phyloP scores from a whole-genome alignment of 2,329 filamentous ascomycete species.

The Pseudocercospora vitis region DNA sequence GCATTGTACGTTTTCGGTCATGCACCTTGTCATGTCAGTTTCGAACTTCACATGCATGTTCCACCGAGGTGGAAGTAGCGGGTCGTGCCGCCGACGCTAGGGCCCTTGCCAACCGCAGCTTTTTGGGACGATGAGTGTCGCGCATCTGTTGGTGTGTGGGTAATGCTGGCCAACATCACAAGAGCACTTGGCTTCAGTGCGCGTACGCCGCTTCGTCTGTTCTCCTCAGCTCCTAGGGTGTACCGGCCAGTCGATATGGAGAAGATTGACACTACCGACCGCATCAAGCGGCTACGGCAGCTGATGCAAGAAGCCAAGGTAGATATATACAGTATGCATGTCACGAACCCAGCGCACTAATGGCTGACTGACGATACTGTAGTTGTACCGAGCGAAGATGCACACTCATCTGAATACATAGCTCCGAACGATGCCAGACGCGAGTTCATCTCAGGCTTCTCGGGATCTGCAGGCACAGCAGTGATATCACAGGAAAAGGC shows the following conservation, averaged over 20 bases:
- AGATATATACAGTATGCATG: slow-evolving; percentile 78
- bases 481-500: slow-evolving; percentile 85
- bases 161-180: slow-evolving; percentile 18
- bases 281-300: slow-evolving; percentile 72
- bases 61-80: too few species aligned
- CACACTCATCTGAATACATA: slow-evolving; percentile 97
- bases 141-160: too few species aligned
- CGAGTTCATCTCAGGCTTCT: slow-evolving; percentile 90
- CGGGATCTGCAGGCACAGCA: slow-evolving; percentile 89
- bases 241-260: slow-evolving; percentile 61
- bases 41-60: too few species aligned
- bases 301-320: slow-evolving; percentile 86
- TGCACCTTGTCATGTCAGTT: too few species aligned
- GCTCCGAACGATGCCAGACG: slow-evolving; percentile 90
- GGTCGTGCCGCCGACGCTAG: too few species aligned
- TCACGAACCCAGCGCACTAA: slow-evolving; percentile 21
- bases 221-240: slow-evolving; percentile 25
- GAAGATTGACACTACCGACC: slow-evolving; percentile 73
- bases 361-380: slow-evolving; percentile 41
- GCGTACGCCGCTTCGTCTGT: slow-evolving; percentile 18
- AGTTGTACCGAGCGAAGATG: slow-evolving; percentile 97
- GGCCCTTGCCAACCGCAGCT: too few species aligned
- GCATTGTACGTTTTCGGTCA: too few species aligned
- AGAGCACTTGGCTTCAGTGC: slow-evolving; percentile 13
- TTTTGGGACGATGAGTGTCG: too few species aligned